Conservation (phyloP, 2,329 filamentous ascomycete species). For the Aspergillus ruber region DNA sequence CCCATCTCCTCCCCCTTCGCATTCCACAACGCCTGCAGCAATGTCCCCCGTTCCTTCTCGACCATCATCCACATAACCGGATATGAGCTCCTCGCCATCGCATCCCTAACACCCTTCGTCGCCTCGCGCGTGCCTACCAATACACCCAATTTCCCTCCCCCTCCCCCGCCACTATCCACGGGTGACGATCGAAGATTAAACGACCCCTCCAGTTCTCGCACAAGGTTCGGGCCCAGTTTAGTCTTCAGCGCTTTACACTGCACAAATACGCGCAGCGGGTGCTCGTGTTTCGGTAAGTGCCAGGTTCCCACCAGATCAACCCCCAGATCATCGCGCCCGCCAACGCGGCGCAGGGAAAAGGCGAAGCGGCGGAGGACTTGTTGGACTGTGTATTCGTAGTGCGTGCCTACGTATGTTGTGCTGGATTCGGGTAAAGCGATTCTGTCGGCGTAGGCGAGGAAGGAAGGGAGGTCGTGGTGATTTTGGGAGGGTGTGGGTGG, state of each 20-base stretch:
- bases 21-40: slow-evolving; percentile 44
- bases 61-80: slow-evolving; percentile 61
- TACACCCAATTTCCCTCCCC: slow-evolving; percentile 59
- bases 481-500: slow-evolving; percentile 28
- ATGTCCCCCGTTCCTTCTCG: slow-evolving; percentile 24
- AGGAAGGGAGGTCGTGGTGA: slow-evolving; percentile 33
- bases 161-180: slow-evolving; percentile 56
- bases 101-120: slow-evolving; percentile 71
- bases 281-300: slow-evolving; percentile 31
- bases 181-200: slow-evolving; percentile 60
- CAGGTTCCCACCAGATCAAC: slow-evolving; percentile 44
- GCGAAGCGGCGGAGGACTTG: slow-evolving; percentile 32
- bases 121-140: slow-evolving; percentile 63
- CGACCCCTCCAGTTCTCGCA: slow-evolving; percentile 55
- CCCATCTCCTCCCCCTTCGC: slow-evolving; percentile 32
- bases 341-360: slow-evolving; percentile 38
- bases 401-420: slow-evolving; percentile 39
- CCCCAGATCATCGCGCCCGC: slow-evolving; percentile 41
- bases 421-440: slow-evolving; percentile 30
- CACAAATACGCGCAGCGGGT: slow-evolving; percentile 37
- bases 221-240: slow-evolving; percentile 39
- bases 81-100: slow-evolving; percentile 59
- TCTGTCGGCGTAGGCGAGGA: slow-evolving; percentile 35
- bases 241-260: slow-evolving; percentile 42
- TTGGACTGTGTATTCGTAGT: slow-evolving; percentile 43